Conservation (phyloP, 1,284 basidiomycete genomes). For the Tilletia caries region DNA sequence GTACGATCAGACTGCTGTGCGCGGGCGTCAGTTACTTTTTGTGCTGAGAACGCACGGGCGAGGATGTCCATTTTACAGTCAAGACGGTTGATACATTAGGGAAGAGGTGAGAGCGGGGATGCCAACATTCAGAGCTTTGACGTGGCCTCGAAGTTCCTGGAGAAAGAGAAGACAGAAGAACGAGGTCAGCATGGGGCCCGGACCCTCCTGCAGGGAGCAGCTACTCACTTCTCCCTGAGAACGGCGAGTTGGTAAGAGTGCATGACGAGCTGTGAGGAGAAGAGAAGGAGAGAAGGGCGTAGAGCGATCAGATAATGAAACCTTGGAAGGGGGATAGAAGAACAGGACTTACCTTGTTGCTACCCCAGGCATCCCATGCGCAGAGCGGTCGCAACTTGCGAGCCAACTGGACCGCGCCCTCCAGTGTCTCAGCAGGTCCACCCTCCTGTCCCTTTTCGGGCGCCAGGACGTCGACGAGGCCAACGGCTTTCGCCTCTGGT, state of each 20-base stretch:
- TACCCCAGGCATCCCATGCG: conserved; percentile 58
- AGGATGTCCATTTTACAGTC: no score
- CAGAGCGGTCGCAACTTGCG: conserved; percentile 55
- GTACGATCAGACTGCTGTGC: no score
- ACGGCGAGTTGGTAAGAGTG: conserved; percentile 9
- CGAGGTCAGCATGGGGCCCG: not conserved
- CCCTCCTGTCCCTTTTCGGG: conserved; percentile 59
- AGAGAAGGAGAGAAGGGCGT: not conserved
- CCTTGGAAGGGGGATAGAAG: not conserved
- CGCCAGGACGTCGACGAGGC: conserved; percentile 68
- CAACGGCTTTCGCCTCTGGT: conserved; percentile 65
- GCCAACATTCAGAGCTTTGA: conserved; percentile 2
- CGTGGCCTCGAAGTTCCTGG: conserved; percentile 10
- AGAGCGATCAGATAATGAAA: not conserved
- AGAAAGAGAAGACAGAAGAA: not conserved
- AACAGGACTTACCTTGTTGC: conserved; percentile 60
- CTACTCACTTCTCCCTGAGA: conserved; percentile 8
- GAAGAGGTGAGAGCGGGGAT: not conserved
- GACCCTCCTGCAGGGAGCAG: not conserved
- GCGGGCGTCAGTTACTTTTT: no score
- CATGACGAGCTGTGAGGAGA: conserved; percentile 7
- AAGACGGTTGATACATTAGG: no score
- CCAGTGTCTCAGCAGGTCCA: conserved; percentile 63
- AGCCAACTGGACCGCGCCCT: conserved; percentile 55
- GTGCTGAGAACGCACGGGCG: no score